Percentiles rank a stretch among this genome's conserved stretches.
Evolutionary conservation across 164 flowering plant species (phyloP).

Genomic region (Echeveria elegans): DNA sequence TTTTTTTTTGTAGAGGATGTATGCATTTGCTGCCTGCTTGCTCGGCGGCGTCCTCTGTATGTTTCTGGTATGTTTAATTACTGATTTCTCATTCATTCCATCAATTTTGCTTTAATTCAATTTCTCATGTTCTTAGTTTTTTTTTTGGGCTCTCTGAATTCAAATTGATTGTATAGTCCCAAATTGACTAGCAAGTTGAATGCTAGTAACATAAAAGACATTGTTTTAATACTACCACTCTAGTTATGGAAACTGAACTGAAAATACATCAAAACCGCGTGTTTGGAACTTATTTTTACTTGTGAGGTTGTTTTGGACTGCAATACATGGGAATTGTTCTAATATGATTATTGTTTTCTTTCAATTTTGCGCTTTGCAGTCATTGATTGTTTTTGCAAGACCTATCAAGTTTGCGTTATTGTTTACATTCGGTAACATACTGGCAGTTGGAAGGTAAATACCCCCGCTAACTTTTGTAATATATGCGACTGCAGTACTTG

Average conservation of each 20-base stretch:
- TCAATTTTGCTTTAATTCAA: too few relatives aligned
- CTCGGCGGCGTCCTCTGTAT: slow-evolving; percentile 41
- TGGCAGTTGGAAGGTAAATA: slow-evolving; percentile 82
- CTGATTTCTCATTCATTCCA: too few relatives aligned
- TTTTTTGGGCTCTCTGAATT: too few relatives aligned
- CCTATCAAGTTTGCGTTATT: slow-evolving; percentile 87
- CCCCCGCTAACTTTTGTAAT: background rate
- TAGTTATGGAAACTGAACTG: too few relatives aligned
- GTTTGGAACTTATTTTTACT: too few relatives aligned
- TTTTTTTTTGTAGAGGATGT: slow-evolving; percentile 43
- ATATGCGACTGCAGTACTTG: background rate
- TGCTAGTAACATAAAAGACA: too few relatives aligned
- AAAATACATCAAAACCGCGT: too few relatives aligned
- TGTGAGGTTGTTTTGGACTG: too few relatives aligned
- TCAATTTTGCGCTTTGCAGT: slow-evolving; percentile 67
- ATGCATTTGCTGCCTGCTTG: slow-evolving; percentile 53
- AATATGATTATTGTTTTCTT: background rate
- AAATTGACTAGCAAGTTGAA: too few relatives aligned
- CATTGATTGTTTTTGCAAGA: slow-evolving; percentile 57
- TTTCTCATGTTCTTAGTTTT: too few relatives aligned
- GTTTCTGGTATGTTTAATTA: slow-evolving; percentile 48
- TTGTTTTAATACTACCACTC: too few relatives aligned
- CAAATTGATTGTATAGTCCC: too few relatives aligned
- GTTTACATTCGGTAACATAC: slow-evolving; percentile 75
- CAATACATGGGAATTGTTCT: background rate